phyloP scores from a whole-genome alignment of 164 flowering plant genomes.

The Houttuynia cordata region DNA sequence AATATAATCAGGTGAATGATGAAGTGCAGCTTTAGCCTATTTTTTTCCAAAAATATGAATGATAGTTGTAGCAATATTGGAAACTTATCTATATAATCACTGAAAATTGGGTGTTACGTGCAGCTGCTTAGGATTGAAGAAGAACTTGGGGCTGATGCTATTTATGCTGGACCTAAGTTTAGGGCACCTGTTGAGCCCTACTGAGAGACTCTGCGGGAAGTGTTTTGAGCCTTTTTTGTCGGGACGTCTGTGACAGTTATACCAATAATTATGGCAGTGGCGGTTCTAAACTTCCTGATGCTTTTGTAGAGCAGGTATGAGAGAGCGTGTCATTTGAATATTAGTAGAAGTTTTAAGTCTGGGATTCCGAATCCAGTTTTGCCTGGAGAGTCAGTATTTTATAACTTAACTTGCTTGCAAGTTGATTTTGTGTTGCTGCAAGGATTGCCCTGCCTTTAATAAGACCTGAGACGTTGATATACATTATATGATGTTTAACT shows the following conservation, averaged over 20 bases:
- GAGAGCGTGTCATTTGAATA: not conserved
- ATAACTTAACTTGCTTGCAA: too few relatives aligned
- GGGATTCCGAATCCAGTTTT: not conserved
- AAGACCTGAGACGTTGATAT: too few relatives aligned
- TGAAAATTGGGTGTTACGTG: slow-evolving; percentile 1
- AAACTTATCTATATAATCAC: too few relatives aligned
- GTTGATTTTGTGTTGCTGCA: too few relatives aligned
- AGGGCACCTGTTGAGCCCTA: slow-evolving; percentile 43
- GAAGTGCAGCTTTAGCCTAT: not conserved
- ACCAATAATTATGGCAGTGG: not conserved
- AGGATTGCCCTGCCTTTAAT: too few relatives aligned
- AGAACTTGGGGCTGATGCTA: slow-evolving; percentile 41
- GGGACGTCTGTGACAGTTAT: not conserved
- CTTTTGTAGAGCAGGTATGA: not conserved
- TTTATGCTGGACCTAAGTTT: slow-evolving; percentile 47
- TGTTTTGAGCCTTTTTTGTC: not conserved
- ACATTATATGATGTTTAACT: too few relatives aligned
- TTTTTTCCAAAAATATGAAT: not conserved
- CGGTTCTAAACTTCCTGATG: not conserved
- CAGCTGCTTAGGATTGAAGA: slow-evolving; percentile 55
- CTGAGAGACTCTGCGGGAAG: slow-evolving; percentile 7
- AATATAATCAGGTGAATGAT: slow-evolving; percentile 27
- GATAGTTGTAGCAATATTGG: not conserved
- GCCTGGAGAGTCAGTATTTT: not conserved
- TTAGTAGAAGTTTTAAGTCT: not conserved